These are phyloP conservation scores for Diplodia seriata DNA, from an alignment of 2,329 filamentous ascomycete species.

Conservation along the genomic window DNA sequence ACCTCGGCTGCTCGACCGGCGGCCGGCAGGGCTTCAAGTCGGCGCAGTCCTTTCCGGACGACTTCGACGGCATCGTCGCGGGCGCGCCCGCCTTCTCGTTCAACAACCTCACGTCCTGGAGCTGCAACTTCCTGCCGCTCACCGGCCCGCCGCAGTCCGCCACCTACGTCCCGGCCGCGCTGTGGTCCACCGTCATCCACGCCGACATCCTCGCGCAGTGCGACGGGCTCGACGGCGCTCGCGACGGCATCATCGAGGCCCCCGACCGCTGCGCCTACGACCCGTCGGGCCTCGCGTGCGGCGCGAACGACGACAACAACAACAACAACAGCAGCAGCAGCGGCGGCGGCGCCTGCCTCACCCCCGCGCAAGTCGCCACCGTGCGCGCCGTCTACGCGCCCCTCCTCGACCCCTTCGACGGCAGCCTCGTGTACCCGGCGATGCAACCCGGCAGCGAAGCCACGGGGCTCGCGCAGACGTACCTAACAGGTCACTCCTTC, in stretches of 20 bases:
- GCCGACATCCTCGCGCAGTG: slow-evolving; percentile 57
- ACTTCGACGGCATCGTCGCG: slow-evolving; percentile 48
- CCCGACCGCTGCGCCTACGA: slow-evolving; percentile 53
- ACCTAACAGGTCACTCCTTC: slow-evolving; percentile 50
- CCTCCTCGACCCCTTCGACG: slow-evolving; percentile 52
- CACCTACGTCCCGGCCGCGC: slow-evolving; percentile 49
- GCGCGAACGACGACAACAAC: slow-evolving; percentile 45
- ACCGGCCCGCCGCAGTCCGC: slow-evolving; percentile 40
- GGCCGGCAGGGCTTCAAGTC: slow-evolving; percentile 43
- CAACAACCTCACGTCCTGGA: slow-evolving; percentile 46
- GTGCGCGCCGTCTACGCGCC: slow-evolving; percentile 54
- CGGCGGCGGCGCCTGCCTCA: slow-evolving; percentile 56
- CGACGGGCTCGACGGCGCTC: slow-evolving; percentile 57
- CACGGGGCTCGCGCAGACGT: slow-evolving; percentile 37
- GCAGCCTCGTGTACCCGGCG: slow-evolving; percentile 57
- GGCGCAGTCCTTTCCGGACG: slow-evolving; percentile 44
- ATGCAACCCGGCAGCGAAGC: slow-evolving; percentile 58
- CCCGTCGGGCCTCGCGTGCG: slow-evolving; percentile 46
- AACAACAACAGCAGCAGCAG: no score
- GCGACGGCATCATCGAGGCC: slow-evolving; percentile 58
- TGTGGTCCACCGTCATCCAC: slow-evolving; percentile 53
- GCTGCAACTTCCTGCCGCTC: slow-evolving; percentile 43
- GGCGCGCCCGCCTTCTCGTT: slow-evolving; percentile 46
- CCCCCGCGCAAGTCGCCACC: slow-evolving; percentile 51
- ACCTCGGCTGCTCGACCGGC: slow-evolving; percentile 47